phyloP scores from a whole-genome alignment of 1,139 yeast species.

The Casaregolazyma lundiana region DNA sequence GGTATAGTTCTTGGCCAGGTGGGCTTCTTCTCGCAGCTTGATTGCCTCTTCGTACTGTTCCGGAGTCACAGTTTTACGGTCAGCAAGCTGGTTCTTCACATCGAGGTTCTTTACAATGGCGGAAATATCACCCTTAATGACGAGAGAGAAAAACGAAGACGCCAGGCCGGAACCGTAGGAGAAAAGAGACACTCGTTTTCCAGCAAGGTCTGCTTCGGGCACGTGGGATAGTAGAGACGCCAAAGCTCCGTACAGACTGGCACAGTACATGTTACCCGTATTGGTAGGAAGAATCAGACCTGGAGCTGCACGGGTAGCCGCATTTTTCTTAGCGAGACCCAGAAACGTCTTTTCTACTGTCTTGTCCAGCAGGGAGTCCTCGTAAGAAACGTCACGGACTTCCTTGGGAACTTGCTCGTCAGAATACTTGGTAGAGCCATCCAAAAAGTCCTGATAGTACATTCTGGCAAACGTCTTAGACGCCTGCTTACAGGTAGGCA shows the following conservation, averaged over 20 bases:
- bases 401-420: conserved; percentile 58
- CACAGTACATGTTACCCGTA: conserved; percentile 98
- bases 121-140: conserved; percentile 76
- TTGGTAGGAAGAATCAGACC: conserved; percentile 87
- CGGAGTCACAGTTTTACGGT: conserved; percentile 68
- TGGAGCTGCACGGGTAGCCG: conserved; percentile 70
- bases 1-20: conserved; percentile 68
- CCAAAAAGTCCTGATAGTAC: conserved; percentile 78
- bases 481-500: conserved; percentile 95
- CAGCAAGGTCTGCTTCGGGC: conserved; percentile 67
- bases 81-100: conserved; percentile 62
- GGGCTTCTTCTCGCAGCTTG: conserved; percentile 83
- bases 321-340: conserved; percentile 66
- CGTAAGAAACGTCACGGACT: conserved; percentile 62
- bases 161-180: conserved; percentile 99
- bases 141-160: conserved; percentile 76
- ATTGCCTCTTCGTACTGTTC: conserved; percentile 76
- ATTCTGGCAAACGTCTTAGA: conserved; percentile 90
- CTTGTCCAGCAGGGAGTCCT: conserved; percentile 74
- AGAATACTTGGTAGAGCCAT: conserved; percentile 48
- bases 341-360: conserved; percentile 81
- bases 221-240: conserved; percentile 75
- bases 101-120: conserved; percentile 61
- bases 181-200: conserved; percentile 85
- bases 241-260: conserved; percentile 84